Conservation (phyloP, 1,284 basidiomycete species). For the Flammula alnicola region DNA sequence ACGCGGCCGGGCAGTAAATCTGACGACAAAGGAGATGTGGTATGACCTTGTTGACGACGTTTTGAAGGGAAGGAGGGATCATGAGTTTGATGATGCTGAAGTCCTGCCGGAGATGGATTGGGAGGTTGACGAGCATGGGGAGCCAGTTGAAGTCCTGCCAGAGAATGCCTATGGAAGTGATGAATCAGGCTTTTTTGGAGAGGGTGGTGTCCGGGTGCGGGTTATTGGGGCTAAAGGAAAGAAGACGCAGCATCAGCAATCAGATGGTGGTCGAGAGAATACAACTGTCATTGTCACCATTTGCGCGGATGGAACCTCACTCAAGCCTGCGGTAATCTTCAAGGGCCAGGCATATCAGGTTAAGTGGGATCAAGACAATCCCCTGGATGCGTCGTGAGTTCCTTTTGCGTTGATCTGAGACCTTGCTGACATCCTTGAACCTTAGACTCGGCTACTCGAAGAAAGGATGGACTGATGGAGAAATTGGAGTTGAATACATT, state of each 20-base stretch:
- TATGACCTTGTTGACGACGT: slow-evolving; percentile 30
- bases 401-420: slow-evolving; percentile 2
- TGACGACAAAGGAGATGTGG: slow-evolving; percentile 34
- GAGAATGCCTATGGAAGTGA: slow-evolving; percentile 38
- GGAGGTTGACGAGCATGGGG: background rate
- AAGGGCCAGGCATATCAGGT: slow-evolving; percentile 39
- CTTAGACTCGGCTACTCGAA: slow-evolving; percentile 31
- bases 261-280: slow-evolving; percentile 16
- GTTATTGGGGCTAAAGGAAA: slow-evolving; percentile 32
- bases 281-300: slow-evolving; percentile 24
- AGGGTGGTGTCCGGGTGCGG: slow-evolving; percentile 23
- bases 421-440: background rate
- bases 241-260: slow-evolving; percentile 36
- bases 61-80: slow-evolving; percentile 4
- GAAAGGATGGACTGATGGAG: slow-evolving; percentile 46
- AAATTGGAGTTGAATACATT: slow-evolving; percentile 38
- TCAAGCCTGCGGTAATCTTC: slow-evolving; percentile 36
- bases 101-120: background rate
- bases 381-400: slow-evolving; percentile 40
- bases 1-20: slow-evolving; percentile 41
- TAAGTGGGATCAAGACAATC: slow-evolving; percentile 43
- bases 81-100: background rate
- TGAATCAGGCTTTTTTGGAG: slow-evolving; percentile 36
- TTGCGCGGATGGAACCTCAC: slow-evolving; percentile 18
- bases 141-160: slow-evolving; percentile 14